Conservation (phyloP, 2,329 filamentous ascomycete genomes). For the Cladorrhinum sp. region DNA sequence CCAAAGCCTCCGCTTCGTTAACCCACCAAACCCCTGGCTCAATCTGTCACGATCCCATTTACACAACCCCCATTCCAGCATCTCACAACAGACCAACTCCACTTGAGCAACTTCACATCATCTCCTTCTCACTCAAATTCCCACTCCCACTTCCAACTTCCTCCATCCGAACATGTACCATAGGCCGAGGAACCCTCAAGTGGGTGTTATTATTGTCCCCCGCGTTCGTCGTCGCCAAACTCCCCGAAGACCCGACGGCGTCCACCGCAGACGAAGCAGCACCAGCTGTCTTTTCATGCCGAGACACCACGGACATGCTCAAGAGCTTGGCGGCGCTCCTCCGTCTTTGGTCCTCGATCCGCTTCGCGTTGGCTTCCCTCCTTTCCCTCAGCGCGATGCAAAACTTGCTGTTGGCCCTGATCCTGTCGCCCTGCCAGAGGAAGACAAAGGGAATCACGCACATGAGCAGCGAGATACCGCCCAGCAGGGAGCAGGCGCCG, state of each 20-base stretch:
- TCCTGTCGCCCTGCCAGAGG: conserved; percentile 52
- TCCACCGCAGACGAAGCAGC: background rate
- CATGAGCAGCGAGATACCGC: conserved; percentile 49
- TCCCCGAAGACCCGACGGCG: background rate
- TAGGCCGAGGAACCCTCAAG: background rate
- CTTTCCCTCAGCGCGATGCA: conserved; percentile 56
- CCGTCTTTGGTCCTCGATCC: conserved; percentile 36
- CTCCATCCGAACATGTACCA: background rate
- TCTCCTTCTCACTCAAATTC: background rate
- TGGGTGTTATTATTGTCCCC: background rate
- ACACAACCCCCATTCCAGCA: background rate
- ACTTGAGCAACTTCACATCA: background rate
- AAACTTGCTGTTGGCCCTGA: conserved; percentile 58
- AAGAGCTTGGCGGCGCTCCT: background rate
- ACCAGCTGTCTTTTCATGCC: background rate
- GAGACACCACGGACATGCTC: background rate
- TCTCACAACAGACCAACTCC: background rate
- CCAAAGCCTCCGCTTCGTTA: too few relatives aligned
- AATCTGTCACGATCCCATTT: too few relatives aligned
- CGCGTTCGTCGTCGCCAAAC: background rate
- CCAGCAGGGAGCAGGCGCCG: conserved; percentile 52
- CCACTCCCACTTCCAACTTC: background rate
- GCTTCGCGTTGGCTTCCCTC: conserved; percentile 46
- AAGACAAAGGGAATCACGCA: conserved; percentile 52
- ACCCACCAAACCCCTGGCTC: too few relatives aligned